A percentile compares a stretch with the other conserved stretches of the same genome.
These are phyloP conservation scores for Copromyces sp. DNA, from an alignment of 495 filamentous ascomycete species.

Conservation along the genomic window DNA sequence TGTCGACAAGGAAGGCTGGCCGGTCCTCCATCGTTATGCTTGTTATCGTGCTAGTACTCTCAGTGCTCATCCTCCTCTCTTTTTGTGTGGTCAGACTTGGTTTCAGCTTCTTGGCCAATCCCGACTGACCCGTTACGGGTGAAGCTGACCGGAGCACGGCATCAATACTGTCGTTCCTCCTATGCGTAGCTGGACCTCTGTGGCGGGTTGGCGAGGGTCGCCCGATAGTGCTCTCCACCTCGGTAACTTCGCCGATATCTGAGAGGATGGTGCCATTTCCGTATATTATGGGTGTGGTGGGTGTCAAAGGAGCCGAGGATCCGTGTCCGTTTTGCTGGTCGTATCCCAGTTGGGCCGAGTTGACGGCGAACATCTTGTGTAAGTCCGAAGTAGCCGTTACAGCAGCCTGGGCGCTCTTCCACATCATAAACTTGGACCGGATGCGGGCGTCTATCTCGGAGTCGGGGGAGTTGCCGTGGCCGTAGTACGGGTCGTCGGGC, in stretches of 20 bases:
- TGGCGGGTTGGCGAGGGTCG: constrained; percentile 18
- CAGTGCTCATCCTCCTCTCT: constrained; percentile 31
- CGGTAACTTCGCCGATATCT: constrained; percentile 63
- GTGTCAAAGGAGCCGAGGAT: constrained; percentile 41
- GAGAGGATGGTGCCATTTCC: constrained; percentile 55
- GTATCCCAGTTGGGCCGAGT: constrained; percentile 8
- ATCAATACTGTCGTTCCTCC: neutral
- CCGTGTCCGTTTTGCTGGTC: constrained; percentile 27
- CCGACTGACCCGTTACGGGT: constrained; percentile 10
- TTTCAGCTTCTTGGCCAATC: constrained; percentile 31
- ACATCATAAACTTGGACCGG: constrained; percentile 32
- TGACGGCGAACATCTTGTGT: constrained; percentile 22
- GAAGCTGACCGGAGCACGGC: constrained; percentile 3
- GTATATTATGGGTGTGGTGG: constrained; percentile 48
- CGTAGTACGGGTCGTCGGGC: constrained; percentile 47
- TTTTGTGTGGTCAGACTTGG: constrained; percentile 21
- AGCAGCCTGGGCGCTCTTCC: constrained; percentile 31
- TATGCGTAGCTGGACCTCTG: neutral
- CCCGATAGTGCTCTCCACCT: constrained; percentile 44
- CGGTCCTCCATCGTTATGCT: constrained; percentile 37
- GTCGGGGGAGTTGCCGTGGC: constrained; percentile 41
- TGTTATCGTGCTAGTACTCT: constrained; percentile 42
- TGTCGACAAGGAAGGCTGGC: constrained; percentile 38
- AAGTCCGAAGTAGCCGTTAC: constrained; percentile 23
- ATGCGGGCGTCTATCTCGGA: constrained; percentile 24